Evolutionary conservation across 83 land plant species (phyloP), one percentile per base, ranked within the genome.

Genomic region (Isoetes engelmannii): DNA sequence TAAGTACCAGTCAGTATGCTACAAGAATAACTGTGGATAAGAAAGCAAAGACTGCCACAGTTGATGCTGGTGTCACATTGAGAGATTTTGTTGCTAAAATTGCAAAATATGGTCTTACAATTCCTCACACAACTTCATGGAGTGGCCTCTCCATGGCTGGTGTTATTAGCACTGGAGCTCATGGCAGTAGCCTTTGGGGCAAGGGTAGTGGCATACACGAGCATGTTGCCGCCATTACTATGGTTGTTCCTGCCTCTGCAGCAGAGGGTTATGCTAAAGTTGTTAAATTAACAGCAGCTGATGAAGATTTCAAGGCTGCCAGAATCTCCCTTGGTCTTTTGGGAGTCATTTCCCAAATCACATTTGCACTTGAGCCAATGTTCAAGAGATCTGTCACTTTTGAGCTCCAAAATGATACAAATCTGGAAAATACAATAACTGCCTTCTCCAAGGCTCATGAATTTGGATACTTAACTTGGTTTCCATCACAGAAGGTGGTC

Each of bases 221-320:
- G 47, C 55, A 69, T 18, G 75, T 75, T 42, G 44, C 4, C 6
- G 75, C 54, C 6, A 7, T 71, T 6, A 48, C 61, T 5, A 44
- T 75, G 7, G 78, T 71, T 1, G 75, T 75, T 9, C 79, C 78
- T 0, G 67, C 75, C 0, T 7, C 61, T 3, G 49, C 75, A 7
- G 47, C 49, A 5, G 53, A 46, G 5, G 78, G 75, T 9, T 75
- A 70, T 50, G 69, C 69, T 44, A 70, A 17, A 28, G 18, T 57
- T 19, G 6, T 69, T 0, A 58, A 7, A 2, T 4, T 69, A 44
- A 6, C 54, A 0, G 0, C 45, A 5, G 55, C 12, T 3, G 75
- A 74, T 41, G 58, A 47, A n/a, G 17, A n/a, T 53, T 45, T 75
- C 59, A 62, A 68, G 6, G 75, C 75, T 51, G 55, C 55, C 55